These are phyloP conservation scores for Dillenia turbinata DNA, from an alignment of 164 flowering plant genomes.

Conservation along the genomic window DNA sequence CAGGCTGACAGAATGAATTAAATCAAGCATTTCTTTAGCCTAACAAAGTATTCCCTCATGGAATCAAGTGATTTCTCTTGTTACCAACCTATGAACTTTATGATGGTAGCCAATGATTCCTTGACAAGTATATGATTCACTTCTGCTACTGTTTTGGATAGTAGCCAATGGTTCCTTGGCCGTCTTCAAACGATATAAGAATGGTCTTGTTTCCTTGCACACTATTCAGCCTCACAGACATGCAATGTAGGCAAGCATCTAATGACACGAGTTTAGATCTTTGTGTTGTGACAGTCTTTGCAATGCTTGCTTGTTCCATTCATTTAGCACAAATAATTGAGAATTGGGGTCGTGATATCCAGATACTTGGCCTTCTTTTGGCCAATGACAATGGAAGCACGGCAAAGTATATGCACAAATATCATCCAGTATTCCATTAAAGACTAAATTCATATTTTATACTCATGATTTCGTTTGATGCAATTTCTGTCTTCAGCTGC, in stretches of 20 bases:
- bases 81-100: no score
- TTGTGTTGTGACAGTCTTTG: neutral
- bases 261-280: neutral
- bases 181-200: constrained; percentile 65
- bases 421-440: constrained; percentile 47
- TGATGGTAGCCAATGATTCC: no score
- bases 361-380: constrained; percentile 96
- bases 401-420: constrained; percentile 79
- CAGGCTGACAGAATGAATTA: no score
- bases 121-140: no score
- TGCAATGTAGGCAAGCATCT: constrained; percentile 85
- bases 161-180: constrained; percentile 84
- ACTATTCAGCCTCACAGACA: constrained; percentile 95
- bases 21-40: no score
- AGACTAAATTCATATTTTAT: no score
- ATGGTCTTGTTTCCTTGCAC: constrained; percentile 83
- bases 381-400: constrained; percentile 97
- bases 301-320: constrained; percentile 2
- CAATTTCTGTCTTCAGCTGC: no score
- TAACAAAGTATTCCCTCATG: no score
- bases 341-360: constrained; percentile 11
- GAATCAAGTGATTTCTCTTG: no score
- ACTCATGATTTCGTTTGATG: no score
- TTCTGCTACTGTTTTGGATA: constrained; percentile 81
- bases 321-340: neutral